phyloP scores from a whole-genome alignment of 2,329 filamentous ascomycete genomes.

The Tothia fuscella region DNA sequence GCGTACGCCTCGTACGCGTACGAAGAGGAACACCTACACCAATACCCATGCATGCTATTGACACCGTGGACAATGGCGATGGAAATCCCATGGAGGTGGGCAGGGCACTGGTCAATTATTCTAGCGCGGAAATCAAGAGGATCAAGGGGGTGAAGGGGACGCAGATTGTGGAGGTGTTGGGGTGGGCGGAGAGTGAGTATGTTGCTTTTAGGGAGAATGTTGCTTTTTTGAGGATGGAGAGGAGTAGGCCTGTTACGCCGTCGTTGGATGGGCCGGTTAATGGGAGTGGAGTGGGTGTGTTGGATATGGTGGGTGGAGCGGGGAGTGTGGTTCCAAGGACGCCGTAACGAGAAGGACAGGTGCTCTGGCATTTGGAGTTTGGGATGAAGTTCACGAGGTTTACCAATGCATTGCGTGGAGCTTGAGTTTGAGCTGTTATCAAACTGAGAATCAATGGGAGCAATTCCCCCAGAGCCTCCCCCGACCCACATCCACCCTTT shows the following conservation, averaged over 20 bases:
- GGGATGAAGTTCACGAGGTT: too few species aligned
- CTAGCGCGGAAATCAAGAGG: conserved; percentile 65
- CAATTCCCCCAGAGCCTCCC: too few species aligned
- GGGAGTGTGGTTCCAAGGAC: conserved; percentile 4
- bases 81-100: conserved; percentile 58
- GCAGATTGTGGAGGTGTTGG: conserved; percentile 68
- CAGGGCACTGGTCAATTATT: conserved; percentile 83
- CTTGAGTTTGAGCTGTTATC: too few species aligned
- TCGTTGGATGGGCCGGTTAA: conserved; percentile 12
- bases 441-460: too few species aligned
- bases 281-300: not conserved
- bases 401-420: too few species aligned
- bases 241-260: conserved; percentile 27
- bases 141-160: conserved; percentile 77
- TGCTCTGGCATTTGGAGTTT: too few species aligned
- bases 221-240: conserved; percentile 48
- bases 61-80: conserved; percentile 14
- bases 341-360: too few species aligned
- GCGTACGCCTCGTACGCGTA: conserved; percentile 75
- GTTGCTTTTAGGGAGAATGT: conserved; percentile 82
- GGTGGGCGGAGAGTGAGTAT: conserved; percentile 92
- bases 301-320: conserved; percentile 1
- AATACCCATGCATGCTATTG: not conserved
- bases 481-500: too few species aligned
- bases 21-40: conserved; percentile 31